phyloP scores from a whole-genome alignment of 2,329 filamentous ascomycete species.

The Neofusicoccum ribis region DNA sequence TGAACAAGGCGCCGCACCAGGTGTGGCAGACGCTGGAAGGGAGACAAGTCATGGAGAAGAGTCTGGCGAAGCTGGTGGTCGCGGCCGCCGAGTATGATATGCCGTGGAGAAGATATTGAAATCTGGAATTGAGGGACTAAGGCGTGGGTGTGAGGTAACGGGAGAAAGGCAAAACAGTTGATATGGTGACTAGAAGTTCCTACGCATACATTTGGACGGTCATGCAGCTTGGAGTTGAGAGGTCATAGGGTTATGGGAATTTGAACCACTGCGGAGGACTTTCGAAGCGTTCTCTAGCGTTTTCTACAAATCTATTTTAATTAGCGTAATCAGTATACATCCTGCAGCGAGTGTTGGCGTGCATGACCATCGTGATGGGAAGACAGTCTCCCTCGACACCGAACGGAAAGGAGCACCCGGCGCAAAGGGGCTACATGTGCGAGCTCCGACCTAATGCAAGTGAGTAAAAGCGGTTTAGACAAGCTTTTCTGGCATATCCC shows the following conservation, averaged over 20 bases:
- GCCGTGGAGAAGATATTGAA: conserved; percentile 6
- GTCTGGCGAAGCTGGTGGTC: conserved; percentile 68
- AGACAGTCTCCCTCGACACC: no score
- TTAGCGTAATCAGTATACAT: no score
- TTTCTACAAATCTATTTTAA: no score
- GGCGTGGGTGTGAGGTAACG: background rate
- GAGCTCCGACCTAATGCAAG: background rate
- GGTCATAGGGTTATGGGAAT: background rate
- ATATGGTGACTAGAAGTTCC: background rate
- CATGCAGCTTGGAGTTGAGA: conserved; percentile 7
- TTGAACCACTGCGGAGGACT: background rate
- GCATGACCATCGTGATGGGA: no score
- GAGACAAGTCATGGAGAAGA: conserved; percentile 73
- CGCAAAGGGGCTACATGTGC: no score
- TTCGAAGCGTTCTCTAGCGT: background rate
- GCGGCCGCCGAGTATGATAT: conserved; percentile 24
- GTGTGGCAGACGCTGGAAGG: conserved; percentile 80
- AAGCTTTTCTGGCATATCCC: background rate
- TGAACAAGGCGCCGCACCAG: conserved; percentile 79
- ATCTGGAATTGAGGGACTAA: background rate
- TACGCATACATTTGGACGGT: background rate
- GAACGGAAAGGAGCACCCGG: no score
- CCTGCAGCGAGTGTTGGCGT: no score
- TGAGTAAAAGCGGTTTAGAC: background rate
- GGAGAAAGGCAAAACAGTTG: background rate